phyloP scores from a whole-genome alignment of 192 early-diverging fungal species.

The Anaeromyces robustus region DNA sequence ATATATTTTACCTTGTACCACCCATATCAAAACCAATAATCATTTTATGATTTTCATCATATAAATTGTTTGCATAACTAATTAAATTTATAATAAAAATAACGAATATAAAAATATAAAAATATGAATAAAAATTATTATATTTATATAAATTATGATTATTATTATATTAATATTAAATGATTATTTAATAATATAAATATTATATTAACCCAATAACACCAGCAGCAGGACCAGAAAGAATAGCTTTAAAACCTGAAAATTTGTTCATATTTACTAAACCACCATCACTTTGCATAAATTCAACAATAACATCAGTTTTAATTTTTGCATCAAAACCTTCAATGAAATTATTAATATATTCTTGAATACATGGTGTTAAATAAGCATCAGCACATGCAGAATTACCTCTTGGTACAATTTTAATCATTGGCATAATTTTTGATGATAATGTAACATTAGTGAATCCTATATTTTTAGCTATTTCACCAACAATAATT shows the following conservation, averaged over 20 bases:
- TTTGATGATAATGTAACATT: constrained; percentile 69
- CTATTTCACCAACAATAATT: constrained; percentile 41
- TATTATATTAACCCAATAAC: constrained; percentile 43
- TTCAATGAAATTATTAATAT: constrained; percentile 66
- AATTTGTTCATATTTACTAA: constrained; percentile 73
- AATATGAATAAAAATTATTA: no score
- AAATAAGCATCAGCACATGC: constrained; percentile 86
- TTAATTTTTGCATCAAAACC: constrained; percentile 65
- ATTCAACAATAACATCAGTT: constrained; percentile 52
- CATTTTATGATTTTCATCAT: constrained; percentile 9
- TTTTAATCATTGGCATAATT: constrained; percentile 85
- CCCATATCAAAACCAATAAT: constrained; percentile 98
- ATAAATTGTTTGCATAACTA: constrained; percentile 6
- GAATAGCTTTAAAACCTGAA: constrained; percentile 72
- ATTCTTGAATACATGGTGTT: constrained; percentile 76
- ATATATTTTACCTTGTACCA: constrained; percentile 28
- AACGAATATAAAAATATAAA: no score
- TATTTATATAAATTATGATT: no score
- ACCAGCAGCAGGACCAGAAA: constrained; percentile 89
- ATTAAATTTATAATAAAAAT: no score
- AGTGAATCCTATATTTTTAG: constrained; percentile 58
- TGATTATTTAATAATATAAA: no score
- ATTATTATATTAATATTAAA: no score
- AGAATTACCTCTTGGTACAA: constrained; percentile 82
- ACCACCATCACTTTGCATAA: constrained; percentile 98